Conservation (phyloP, 441 rosid species). For the Croton setiger region DNA sequence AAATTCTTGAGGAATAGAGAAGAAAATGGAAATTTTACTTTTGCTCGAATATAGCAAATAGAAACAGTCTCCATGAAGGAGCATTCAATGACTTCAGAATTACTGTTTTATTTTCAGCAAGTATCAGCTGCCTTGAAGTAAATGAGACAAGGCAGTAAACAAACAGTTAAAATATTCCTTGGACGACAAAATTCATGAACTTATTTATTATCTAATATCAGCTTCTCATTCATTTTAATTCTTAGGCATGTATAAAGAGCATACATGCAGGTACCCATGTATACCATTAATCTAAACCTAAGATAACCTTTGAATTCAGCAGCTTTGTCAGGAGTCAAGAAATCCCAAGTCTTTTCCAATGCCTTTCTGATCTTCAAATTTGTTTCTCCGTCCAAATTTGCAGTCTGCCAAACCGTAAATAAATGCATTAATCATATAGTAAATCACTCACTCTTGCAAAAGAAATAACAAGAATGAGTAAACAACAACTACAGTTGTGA, state of each 20-base stretch:
- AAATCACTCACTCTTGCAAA: background rate
- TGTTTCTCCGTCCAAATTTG: conserved; percentile 99
- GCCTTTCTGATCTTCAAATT: conserved; percentile 98
- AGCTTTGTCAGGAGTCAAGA: conserved; percentile 77
- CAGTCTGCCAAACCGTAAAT: conserved; percentile 56
- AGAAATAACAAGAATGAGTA: conserved; percentile 2
- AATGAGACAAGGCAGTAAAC: background rate
- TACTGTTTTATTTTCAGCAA: background rate
- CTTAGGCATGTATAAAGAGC: background rate
- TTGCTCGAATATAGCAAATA: background rate
- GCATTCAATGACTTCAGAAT: background rate
- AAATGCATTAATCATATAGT: conserved; percentile 5
- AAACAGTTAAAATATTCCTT: background rate
- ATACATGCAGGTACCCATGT: background rate
- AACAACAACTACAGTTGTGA: background rate
- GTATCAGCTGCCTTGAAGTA: background rate
- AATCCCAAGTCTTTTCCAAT: conserved; percentile 99
- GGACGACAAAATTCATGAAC: background rate
- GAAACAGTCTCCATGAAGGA: background rate
- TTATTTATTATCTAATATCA: background rate
- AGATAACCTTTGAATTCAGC: conserved; percentile 80
- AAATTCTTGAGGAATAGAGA: background rate
- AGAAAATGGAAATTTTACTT: background rate
- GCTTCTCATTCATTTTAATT: background rate
- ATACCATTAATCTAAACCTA: background rate